A percentile compares a stretch with the other conserved stretches of the same genome.
Conservation (phyloP, 2,329 filamentous ascomycete species). For the Simplicillium sp. region DNA sequence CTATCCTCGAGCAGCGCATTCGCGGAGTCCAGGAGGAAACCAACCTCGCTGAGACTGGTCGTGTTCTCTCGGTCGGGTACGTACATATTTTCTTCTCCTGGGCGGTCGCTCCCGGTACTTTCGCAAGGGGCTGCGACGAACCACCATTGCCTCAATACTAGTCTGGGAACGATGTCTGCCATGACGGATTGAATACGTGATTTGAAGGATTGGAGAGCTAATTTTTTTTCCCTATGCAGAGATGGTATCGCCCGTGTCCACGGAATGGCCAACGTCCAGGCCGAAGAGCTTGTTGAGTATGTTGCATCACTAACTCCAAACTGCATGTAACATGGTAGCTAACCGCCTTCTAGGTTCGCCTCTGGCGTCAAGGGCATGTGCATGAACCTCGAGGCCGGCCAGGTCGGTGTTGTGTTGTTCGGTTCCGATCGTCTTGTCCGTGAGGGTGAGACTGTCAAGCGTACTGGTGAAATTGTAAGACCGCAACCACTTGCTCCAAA, state of each 20-base stretch:
- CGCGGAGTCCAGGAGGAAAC: conserved; percentile 97
- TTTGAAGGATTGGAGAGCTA: not conserved
- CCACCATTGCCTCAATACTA: not conserved
- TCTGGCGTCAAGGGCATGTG: conserved; percentile 99
- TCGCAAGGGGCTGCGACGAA: not conserved
- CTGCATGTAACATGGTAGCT: not conserved
- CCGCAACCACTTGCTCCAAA: conserved; percentile 14
- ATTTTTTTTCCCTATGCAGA: conserved; percentile 39
- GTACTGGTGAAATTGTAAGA: conserved; percentile 96
- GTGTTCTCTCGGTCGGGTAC: conserved; percentile 98
- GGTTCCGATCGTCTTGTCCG: conserved; percentile 99
- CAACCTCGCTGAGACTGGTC: conserved; percentile 93
- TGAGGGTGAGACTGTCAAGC: conserved; percentile 99
- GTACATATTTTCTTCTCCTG: conserved; percentile 28
- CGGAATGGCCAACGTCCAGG: conserved; percentile 99
- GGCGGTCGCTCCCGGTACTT: not conserved
- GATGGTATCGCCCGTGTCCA: conserved; percentile 99
- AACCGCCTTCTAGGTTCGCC: conserved; percentile 64
- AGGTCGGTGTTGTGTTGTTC: conserved; percentile 99
- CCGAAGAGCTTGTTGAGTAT: conserved; percentile 99
- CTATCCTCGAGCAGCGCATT: conserved; percentile 98
- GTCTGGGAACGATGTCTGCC: not conserved
- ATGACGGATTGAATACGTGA: not conserved
- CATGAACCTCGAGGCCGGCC: conserved; percentile 99
- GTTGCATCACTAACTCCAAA: conserved; percentile 27